Evolutionary conservation across 805 yeast genomes (phyloP).

Genomic region (Saturnispora diversa): DNA sequence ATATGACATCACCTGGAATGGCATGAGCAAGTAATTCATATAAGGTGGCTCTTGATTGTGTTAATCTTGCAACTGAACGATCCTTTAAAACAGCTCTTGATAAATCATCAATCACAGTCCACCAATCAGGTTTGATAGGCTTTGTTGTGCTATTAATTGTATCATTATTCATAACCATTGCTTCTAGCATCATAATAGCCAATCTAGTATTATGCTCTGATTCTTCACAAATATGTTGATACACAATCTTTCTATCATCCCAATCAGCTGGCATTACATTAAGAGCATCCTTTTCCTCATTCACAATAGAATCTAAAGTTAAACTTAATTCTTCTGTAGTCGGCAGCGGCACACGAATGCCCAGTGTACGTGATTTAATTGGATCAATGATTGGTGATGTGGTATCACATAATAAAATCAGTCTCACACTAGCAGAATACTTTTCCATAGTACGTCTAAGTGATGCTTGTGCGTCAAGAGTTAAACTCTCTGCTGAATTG

Average conservation of each 20-base stretch:
- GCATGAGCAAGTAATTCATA: slow-evolving; percentile 89
- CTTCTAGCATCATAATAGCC: slow-evolving; percentile 72
- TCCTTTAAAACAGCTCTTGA: slow-evolving; percentile 52
- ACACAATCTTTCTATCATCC: slow-evolving; percentile 28
- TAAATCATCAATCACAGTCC: slow-evolving; percentile 60
- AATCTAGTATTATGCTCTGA: slow-evolving; percentile 70
- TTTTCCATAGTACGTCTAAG: slow-evolving; percentile 94
- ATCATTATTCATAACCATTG: slow-evolving; percentile 66
- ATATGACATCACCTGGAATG: slow-evolving; percentile 77
- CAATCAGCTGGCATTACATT: slow-evolving; percentile 30
- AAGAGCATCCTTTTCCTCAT: slow-evolving; percentile 41
- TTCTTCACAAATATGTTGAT: slow-evolving; percentile 44
- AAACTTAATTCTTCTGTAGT: slow-evolving; percentile 44
- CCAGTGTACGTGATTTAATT: slow-evolving; percentile 82
- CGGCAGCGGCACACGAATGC: slow-evolving; percentile 87
- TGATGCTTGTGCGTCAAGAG: slow-evolving; percentile 94
- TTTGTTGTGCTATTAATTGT: slow-evolving; percentile 38
- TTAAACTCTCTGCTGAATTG: slow-evolving; percentile 83
- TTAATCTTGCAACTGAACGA: slow-evolving; percentile 54
- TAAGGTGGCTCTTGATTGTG: slow-evolving; percentile 56
- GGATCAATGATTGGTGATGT: slow-evolving; percentile 91
- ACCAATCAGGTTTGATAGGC: slow-evolving; percentile 81
- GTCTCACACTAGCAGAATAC: slow-evolving; percentile 77
- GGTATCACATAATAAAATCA: slow-evolving; percentile 78
- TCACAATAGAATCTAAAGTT: slow-evolving; percentile 49